phyloP scores from a whole-genome alignment of 1,284 basidiomycete species.

The Melanopsichium pennsylvanicum region DNA sequence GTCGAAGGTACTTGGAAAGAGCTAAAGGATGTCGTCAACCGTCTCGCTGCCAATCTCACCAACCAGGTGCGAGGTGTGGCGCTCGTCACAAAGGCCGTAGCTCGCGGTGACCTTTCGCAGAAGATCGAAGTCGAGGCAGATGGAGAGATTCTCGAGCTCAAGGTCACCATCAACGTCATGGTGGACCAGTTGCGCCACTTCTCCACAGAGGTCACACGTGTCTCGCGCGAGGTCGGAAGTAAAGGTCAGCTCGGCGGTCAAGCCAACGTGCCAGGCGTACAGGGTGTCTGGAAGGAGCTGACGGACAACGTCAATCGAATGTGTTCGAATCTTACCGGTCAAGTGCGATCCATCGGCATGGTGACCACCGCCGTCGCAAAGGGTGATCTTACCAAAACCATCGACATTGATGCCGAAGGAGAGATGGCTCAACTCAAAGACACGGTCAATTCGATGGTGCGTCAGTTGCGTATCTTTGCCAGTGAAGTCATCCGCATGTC shows the following conservation, averaged over 20 bases:
- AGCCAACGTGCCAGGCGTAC: slow-evolving; percentile 65
- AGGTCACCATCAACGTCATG: slow-evolving; percentile 98
- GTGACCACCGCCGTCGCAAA: slow-evolving; percentile 89
- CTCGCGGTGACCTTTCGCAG: slow-evolving; percentile 89
- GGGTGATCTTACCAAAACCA: slow-evolving; percentile 69
- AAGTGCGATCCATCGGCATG: slow-evolving; percentile 87
- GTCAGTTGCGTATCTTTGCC: slow-evolving; percentile 80
- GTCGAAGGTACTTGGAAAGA: slow-evolving; percentile 66
- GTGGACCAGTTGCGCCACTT: slow-evolving; percentile 84
- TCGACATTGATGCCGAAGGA: slow-evolving; percentile 80
- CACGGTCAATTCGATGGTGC: slow-evolving; percentile 91
- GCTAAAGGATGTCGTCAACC: slow-evolving; percentile 66
- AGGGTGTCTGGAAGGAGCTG: slow-evolving; percentile 66
- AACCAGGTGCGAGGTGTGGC: slow-evolving; percentile 94
- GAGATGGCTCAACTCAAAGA: slow-evolving; percentile 85
- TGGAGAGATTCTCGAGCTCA: slow-evolving; percentile 95
- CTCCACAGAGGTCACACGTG: slow-evolving; percentile 94
- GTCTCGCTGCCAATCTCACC: slow-evolving; percentile 72
- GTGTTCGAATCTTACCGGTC: slow-evolving; percentile 90
- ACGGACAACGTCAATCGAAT: slow-evolving; percentile 83
- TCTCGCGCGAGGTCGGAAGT: slow-evolving; percentile 71
- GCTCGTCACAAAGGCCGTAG: slow-evolving; percentile 95
- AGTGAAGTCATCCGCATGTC: slow-evolving; percentile 72
- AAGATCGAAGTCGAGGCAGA: slow-evolving; percentile 96
- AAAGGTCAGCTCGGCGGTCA: slow-evolving; percentile 64